Percentiles rank a stretch among this genome's conserved stretches.
Conservation (phyloP, 345 rosid species). For the Eucalyptus lansdowneana region DNA sequence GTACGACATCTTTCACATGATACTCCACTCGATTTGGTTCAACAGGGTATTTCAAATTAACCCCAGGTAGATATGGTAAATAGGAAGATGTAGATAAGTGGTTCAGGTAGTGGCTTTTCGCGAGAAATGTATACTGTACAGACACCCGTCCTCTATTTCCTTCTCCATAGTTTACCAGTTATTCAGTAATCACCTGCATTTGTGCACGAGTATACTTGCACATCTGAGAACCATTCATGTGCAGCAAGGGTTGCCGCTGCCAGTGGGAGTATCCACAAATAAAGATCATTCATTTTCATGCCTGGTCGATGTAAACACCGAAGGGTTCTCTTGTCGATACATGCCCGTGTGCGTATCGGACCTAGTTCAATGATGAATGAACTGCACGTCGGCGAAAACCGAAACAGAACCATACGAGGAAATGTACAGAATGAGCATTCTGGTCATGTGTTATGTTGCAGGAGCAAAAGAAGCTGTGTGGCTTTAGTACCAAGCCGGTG, state of each 20-base stretch:
- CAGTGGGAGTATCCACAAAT: neutral
- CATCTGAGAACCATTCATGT: neutral
- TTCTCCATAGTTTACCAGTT: neutral
- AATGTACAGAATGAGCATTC: neutral
- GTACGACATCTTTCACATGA: conserved; percentile 87
- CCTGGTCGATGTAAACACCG: neutral
- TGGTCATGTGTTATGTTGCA: neutral
- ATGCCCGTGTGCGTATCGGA: neutral
- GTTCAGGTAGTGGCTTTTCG: neutral
- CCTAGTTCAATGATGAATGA: neutral
- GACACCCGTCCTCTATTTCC: neutral
- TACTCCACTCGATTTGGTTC: conserved; percentile 87
- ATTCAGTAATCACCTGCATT: neutral
- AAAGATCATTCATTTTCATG: neutral
- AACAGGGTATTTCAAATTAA: conserved; percentile 60
- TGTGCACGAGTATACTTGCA: neutral
- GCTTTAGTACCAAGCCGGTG: neutral
- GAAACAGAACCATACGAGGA: neutral
- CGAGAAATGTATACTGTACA: neutral
- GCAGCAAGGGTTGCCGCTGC: neutral
- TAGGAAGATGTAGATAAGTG: neutral
- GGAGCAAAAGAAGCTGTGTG: neutral
- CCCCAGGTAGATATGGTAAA: neutral
- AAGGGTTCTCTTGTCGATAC: neutral
- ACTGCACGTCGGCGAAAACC: neutral